Conservation (phyloP, 208 protist species). For the Balamuthia mandrillaris region DNA sequence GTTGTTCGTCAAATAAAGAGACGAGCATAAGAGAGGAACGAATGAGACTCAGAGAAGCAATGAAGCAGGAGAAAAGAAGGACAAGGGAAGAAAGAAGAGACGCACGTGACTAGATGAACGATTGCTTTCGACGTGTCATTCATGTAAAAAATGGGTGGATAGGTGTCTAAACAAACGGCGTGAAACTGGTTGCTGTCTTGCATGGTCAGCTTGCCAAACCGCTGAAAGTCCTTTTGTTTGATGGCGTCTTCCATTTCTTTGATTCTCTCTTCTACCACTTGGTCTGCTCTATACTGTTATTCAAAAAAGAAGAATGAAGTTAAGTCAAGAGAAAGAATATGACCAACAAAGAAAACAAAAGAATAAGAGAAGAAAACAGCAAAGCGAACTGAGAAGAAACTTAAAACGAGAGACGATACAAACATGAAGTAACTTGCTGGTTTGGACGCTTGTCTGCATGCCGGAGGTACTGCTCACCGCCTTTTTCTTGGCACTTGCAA, state of each 20-base stretch:
- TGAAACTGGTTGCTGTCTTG: constrained; percentile 96
- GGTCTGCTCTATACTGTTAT: constrained; percentile 44
- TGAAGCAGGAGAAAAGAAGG: not conserved
- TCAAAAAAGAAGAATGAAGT: not conserved
- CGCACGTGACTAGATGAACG: constrained; percentile 84
- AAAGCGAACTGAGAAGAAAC: not conserved
- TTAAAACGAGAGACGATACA: not conserved
- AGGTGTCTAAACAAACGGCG: constrained; percentile 92
- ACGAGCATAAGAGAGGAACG: not conserved
- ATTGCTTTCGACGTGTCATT: constrained; percentile 93
- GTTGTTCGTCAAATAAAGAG: not conserved
- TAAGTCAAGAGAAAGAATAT: not conserved
- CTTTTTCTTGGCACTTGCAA: constrained; percentile 85
- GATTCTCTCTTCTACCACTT: constrained; percentile 87
- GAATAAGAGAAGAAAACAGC: not conserved
- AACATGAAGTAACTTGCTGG: constrained; percentile 60
- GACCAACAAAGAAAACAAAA: not conserved
- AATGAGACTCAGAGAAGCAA: not conserved
- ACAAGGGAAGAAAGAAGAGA: not conserved
- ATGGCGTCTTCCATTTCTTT: constrained; percentile 86
- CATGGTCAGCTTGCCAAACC: constrained; percentile 87
- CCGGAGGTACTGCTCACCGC: constrained; percentile 89
- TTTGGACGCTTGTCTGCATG: constrained; percentile 93
- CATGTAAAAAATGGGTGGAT: constrained; percentile 96
- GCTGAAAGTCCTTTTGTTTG: constrained; percentile 84